Evolutionary conservation across 495 filamentous ascomycete species (phyloP).

Genomic region (Penicillium coprophilum): DNA sequence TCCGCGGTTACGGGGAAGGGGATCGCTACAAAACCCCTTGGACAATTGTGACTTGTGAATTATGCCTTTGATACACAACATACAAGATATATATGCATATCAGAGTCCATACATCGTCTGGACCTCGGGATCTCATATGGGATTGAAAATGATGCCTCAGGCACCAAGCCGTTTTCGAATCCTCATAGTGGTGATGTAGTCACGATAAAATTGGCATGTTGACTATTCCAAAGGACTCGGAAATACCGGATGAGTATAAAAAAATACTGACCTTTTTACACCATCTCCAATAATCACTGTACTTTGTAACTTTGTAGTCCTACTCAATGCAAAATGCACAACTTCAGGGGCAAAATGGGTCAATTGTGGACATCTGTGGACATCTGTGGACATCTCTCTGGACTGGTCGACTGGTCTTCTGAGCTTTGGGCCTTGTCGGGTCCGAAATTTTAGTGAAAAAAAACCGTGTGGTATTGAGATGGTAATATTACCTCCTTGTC

Average conservation of each 20-base stretch:
- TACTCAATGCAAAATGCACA: too few relatives aligned
- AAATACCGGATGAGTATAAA: neutral
- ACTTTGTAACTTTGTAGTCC: too few relatives aligned
- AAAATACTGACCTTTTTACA: neutral
- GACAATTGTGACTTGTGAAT: neutral
- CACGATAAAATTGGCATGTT: neutral
- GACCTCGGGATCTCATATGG: constrained; percentile 4
- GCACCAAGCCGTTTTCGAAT: constrained; percentile 21
- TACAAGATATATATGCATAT: too few relatives aligned
- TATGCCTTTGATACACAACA: neutral
- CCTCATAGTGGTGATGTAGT: neutral
- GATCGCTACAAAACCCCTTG: neutral
- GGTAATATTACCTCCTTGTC: constrained; percentile 9
- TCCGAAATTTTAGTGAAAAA: constrained; percentile 13
- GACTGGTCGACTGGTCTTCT: too few relatives aligned
- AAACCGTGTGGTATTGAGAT: constrained; percentile 2
- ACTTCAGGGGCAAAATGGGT: too few relatives aligned
- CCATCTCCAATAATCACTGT: too few relatives aligned
- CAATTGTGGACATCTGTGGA: too few relatives aligned
- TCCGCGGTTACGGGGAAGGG: constrained; percentile 25
- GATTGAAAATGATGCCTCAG: constrained; percentile 15
- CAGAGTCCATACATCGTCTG: too few relatives aligned
- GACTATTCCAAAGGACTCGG: neutral
- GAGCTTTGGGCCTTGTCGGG: constrained; percentile 1
- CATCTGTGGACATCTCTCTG: too few relatives aligned